phyloP scores from a whole-genome alignment of 2,329 filamentous ascomycete species.

The Monosporascus sp. region DNA sequence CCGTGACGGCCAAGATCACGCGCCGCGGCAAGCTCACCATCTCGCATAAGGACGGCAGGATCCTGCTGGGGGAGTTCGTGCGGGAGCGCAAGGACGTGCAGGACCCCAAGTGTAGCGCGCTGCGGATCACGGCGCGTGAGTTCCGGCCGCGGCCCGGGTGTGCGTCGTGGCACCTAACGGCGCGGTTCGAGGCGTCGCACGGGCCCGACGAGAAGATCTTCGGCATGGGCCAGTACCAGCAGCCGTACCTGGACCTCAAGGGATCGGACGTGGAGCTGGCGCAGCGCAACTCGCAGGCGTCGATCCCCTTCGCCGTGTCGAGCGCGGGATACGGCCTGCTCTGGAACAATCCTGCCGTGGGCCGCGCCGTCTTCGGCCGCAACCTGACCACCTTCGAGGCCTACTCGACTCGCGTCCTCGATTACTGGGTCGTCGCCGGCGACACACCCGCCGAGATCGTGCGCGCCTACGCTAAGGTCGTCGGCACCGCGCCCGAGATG shows the following conservation, averaged over 20 bases:
- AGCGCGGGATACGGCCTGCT: conserved; percentile 58
- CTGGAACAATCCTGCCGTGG: conserved; percentile 62
- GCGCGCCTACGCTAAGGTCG: conserved; percentile 49
- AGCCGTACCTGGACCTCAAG: conserved; percentile 58
- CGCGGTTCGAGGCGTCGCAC: conserved; percentile 48
- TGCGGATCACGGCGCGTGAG: conserved; percentile 53
- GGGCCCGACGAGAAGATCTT: conserved; percentile 55
- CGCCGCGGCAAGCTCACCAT: conserved; percentile 46
- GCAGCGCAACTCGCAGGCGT: conserved; percentile 62
- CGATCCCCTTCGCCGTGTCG: conserved; percentile 57
- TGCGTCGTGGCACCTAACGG: conserved; percentile 51
- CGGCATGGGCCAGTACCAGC: conserved; percentile 66
- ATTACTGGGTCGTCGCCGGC: conserved; percentile 59
- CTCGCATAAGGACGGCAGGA: conserved; percentile 34
- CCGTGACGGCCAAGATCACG: conserved; percentile 41
- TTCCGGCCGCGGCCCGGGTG: conserved; percentile 47
- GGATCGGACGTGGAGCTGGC: conserved; percentile 59
- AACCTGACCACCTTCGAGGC: conserved; percentile 59
- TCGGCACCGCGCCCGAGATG: conserved; percentile 60
- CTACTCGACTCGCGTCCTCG: conserved; percentile 48
- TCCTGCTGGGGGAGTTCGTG: conserved; percentile 48
- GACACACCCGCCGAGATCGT: conserved; percentile 50
- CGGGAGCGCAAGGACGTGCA: conserved; percentile 43
- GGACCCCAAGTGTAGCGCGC: conserved; percentile 55
- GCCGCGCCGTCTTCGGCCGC: conserved; percentile 54